These are phyloP conservation scores for Stachybotrys echinatus DNA, from an alignment of 2,329 filamentous ascomycete species.

Conservation along the genomic window DNA sequence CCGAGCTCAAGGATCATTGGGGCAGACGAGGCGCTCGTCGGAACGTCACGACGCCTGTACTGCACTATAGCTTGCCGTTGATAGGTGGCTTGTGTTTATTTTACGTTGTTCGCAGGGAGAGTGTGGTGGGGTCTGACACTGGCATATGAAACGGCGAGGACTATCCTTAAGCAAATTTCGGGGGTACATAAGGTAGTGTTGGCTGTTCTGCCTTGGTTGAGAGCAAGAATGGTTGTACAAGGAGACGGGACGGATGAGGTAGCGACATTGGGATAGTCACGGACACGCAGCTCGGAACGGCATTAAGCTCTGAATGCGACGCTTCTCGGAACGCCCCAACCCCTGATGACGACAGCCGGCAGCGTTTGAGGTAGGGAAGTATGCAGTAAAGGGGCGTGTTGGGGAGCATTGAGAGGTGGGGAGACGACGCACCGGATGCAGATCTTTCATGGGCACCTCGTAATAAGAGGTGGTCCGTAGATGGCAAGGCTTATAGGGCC, in stretches of 20 bases:
- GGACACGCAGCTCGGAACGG: neutral
- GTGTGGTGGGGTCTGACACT: neutral
- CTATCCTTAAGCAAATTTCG: neutral
- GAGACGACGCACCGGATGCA: too few relatives aligned
- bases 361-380: neutral
- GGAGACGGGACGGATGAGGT: too few relatives aligned
- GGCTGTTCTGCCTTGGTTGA: too few relatives aligned
- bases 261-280: neutral
- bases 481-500: too few relatives aligned
- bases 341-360: neutral
- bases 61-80: too few relatives aligned
- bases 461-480: neutral
- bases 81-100: too few relatives aligned
- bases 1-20: too few relatives aligned
- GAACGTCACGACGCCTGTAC: neutral
- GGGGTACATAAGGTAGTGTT: neutral
- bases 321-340: too few relatives aligned
- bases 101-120: too few relatives aligned
- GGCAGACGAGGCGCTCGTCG: too few relatives aligned
- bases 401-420: neutral
- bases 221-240: neutral
- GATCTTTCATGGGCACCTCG: neutral
- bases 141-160: neutral
- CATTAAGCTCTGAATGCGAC: neutral
- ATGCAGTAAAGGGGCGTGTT: neutral